Conservation (phyloP, 2,329 filamentous ascomycete genomes). For the Davidsoniella neocaledoniae region DNA sequence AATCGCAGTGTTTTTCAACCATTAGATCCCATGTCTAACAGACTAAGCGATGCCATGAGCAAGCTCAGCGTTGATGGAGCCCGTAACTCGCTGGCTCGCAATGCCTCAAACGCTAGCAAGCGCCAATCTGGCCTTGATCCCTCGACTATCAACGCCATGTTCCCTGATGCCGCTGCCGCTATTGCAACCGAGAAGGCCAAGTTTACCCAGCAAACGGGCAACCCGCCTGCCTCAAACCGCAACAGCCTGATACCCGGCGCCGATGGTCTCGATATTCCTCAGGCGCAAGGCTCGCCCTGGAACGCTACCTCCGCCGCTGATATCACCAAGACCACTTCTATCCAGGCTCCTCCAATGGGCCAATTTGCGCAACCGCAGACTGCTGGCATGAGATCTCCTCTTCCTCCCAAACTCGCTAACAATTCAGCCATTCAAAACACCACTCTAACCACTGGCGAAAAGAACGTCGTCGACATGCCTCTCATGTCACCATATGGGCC, state of each 20-base stretch:
- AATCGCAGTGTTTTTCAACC: constrained; percentile 10
- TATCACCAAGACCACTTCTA: constrained; percentile 53
- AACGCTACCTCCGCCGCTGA: constrained; percentile 32
- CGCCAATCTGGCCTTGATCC: constrained; percentile 88
- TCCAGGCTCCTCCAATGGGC: constrained; percentile 65
- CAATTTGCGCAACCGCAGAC: constrained; percentile 78
- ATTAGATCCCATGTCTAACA: constrained; percentile 88
- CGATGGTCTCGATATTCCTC: constrained; percentile 42
- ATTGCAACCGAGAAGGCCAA: constrained; percentile 97
- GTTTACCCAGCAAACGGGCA: constrained; percentile 88
- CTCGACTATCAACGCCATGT: constrained; percentile 95
- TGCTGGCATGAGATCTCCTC: constrained; percentile 62
- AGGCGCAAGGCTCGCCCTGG: constrained; percentile 70
- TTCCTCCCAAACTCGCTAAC: constrained; percentile 44
- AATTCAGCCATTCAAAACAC: constrained; percentile 62
- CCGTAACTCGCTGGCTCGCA: constrained; percentile 71
- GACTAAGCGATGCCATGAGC: constrained; percentile 89
- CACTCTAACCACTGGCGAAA: constrained; percentile 40
- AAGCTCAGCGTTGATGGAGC: constrained; percentile 80
- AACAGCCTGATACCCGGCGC: constrained; percentile 51
- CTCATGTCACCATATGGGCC: constrained; percentile 64
- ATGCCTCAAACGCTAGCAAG: constrained; percentile 60
- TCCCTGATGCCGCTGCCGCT: constrained; percentile 93
- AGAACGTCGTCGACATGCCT: constrained; percentile 53
- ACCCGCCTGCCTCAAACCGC: constrained; percentile 75